phyloP scores from a whole-genome alignment of 495 filamentous ascomycete genomes.

The Aspergillus incahuasiensis region DNA sequence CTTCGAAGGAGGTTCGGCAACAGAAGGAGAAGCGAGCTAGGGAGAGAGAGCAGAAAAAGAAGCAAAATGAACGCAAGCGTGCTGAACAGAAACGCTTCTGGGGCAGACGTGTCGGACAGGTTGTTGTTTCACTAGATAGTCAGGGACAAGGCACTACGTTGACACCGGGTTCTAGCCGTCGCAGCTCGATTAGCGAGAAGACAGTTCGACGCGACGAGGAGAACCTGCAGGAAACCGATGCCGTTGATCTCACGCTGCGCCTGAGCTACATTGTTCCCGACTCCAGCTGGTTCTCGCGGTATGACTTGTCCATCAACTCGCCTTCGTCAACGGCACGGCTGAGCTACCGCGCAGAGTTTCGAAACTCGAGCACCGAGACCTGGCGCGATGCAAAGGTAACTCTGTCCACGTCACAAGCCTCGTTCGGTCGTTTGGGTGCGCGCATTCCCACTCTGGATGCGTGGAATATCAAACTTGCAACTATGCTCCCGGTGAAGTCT shows the following conservation, averaged over 20 bases:
- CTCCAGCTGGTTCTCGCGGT: constrained; percentile 61
- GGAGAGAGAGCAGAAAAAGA: constrained; percentile 25
- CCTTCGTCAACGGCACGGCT: constrained; percentile 48
- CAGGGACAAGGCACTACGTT: constrained; percentile 11
- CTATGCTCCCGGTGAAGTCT: background rate
- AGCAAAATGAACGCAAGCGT: constrained; percentile 33
- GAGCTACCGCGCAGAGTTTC: constrained; percentile 60
- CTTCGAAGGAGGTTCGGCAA: constrained; percentile 23
- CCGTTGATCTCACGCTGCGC: constrained; percentile 35
- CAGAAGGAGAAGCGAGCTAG: constrained; percentile 6
- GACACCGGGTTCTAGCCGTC: constrained; percentile 53
- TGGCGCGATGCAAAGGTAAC: constrained; percentile 63
- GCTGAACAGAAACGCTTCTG: constrained; percentile 52
- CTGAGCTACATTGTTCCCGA: constrained; percentile 61
- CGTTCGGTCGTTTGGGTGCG: constrained; percentile 57
- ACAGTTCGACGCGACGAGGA: constrained; percentile 6
- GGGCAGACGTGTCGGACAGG: constrained; percentile 52
- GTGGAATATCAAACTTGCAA: constrained; percentile 53
- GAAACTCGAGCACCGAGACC: constrained; percentile 61
- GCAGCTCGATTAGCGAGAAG: constrained; percentile 45
- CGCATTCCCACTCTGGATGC: constrained; percentile 52
- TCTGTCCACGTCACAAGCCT: constrained; percentile 65
- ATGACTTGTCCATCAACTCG: constrained; percentile 60
- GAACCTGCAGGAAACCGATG: constrained; percentile 8
- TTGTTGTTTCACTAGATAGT: constrained; percentile 49